phyloP scores from a whole-genome alignment of 2,329 filamentous ascomycete genomes.

The Calycina herbarum region DNA sequence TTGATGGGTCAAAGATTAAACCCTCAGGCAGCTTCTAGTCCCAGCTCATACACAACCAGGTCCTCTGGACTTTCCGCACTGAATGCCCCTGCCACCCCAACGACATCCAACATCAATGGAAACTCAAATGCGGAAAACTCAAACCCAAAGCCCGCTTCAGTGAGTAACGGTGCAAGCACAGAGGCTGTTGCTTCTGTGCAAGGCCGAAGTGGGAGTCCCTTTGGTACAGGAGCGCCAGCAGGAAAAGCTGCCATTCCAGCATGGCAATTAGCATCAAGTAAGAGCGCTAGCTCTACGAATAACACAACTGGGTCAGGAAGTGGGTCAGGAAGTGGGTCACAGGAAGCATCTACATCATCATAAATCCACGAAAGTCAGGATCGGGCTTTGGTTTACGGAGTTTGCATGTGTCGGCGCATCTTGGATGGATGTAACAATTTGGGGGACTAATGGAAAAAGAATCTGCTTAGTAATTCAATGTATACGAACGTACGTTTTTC shows the following conservation, averaged over 20 bases:
- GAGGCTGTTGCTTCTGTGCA: constrained; percentile 39
- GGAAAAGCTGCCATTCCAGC: constrained; percentile 71
- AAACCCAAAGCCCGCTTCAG: constrained; percentile 35
- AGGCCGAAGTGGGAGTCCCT: constrained; percentile 46
- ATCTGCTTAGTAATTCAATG: constrained; percentile 9
- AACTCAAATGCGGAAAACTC: constrained; percentile 23
- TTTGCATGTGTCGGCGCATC: constrained; percentile 13
- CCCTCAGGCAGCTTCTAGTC: constrained; percentile 30
- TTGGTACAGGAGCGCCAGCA: constrained; percentile 49
- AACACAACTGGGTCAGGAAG: constrained; percentile 24
- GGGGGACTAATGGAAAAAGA: background rate
- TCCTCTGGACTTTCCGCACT: constrained; percentile 21
- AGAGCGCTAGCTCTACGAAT: constrained; percentile 35
- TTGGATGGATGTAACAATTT: constrained; percentile 11
- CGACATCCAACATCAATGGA: constrained; percentile 20
- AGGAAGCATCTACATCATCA: constrained; percentile 26
- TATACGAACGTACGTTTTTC: background rate
- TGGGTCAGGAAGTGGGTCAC: constrained; percentile 24
- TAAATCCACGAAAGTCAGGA: constrained; percentile 13
- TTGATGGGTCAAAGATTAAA: constrained; percentile 69
- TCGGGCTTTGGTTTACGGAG: background rate
- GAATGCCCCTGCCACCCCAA: constrained; percentile 18
- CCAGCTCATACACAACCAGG: constrained; percentile 33
- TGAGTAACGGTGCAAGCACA: constrained; percentile 37
- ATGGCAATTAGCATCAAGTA: constrained; percentile 73